Base-by-base conservation (phyloP, 345 rosid genomes). In the Laguncularia racemosa region DNA sequence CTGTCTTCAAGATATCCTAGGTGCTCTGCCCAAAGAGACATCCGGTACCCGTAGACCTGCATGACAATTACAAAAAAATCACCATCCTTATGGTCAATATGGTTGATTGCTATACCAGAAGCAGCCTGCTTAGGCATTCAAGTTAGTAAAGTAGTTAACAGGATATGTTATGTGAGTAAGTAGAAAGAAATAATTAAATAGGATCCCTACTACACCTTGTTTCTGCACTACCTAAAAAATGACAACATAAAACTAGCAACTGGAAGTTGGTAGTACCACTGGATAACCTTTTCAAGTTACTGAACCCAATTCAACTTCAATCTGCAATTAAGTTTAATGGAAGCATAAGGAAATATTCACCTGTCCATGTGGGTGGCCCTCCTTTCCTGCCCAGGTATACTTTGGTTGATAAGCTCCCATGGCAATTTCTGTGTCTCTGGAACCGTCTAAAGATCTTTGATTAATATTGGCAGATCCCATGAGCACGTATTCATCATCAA, bases 401-500 rank as follows among this genome's bases (percentile, higher is more conserved):
- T 61, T 61, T 5, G 87, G 85, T 44, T 86, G 89, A 61, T 83
- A 81, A 38, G 87, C 83, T 13, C 95, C 95, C 79, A 81, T 83
- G 2, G 85, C 87, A 14, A 86, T 83, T 65, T 86, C 87, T 0
- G 84, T 86, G 68, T 86, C 95, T 56, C 95, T 76, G 47, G 95
- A 77, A 66, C 95, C 95, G 49, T 83, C 95, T 49, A 86, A 52
- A 18, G 95, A 86, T 72, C 95, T 77, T 69, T 86, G 95, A 68
- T 86, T 86, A 49, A 86, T 81, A 65, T 86, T 86, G 26, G 89
- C 89, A 0, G 85, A 86, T 67, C 89, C 89, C 44, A 86, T 59
- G 26, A 86, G 50, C 58, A 83, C 83, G 58, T 77, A 81, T 61
- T 83, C 93, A 61, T 86, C 87, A 44, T 83, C 89, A 16, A 86